Evolutionary conservation across 2,329 filamentous ascomycete genomes (phyloP).

Genomic region (Sclerotinia trifoliorum): DNA sequence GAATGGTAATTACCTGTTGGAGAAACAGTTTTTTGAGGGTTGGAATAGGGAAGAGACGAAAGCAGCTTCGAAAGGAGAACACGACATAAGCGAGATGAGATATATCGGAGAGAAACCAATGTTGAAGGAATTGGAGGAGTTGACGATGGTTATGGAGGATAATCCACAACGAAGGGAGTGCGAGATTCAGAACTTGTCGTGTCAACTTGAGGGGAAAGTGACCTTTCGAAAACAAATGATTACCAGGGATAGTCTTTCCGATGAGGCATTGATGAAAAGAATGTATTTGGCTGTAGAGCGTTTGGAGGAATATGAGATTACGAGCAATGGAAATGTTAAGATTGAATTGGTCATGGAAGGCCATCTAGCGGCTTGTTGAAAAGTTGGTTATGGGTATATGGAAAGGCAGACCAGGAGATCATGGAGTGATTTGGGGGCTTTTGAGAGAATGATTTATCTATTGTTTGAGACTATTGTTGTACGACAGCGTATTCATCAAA

Average conservation of each 20-base stretch:
- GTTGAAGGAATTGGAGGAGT: constrained; percentile 9
- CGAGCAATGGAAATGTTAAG: neutral
- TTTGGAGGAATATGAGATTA: neutral
- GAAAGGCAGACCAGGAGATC: neutral
- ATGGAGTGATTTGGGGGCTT: neutral
- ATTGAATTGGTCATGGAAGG: neutral
- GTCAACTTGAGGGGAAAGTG: neutral
- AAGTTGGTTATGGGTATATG: too few relatives aligned
- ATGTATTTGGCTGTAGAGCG: neutral
- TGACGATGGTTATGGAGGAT: neutral
- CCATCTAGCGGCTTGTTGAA: neutral
- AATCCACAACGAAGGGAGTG: too few relatives aligned
- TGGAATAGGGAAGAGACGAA: neutral
- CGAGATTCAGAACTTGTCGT: neutral
- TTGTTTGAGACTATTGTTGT: neutral
- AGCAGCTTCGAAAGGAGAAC: neutral
- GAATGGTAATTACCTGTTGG: constrained; percentile 6
- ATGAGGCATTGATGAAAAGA: neutral
- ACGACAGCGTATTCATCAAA: neutral
- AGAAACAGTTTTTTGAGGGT: constrained; percentile 14
- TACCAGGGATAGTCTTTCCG: neutral
- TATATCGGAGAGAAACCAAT: constrained; percentile 4
- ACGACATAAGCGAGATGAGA: neutral
- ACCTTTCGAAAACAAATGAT: neutral
- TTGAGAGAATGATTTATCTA: neutral